Evolutionary conservation across 1,139 yeast genomes (phyloP), one percentile per base, ranked within the genome.

Genomic region (Yamadazyma epiphylla): DNA sequence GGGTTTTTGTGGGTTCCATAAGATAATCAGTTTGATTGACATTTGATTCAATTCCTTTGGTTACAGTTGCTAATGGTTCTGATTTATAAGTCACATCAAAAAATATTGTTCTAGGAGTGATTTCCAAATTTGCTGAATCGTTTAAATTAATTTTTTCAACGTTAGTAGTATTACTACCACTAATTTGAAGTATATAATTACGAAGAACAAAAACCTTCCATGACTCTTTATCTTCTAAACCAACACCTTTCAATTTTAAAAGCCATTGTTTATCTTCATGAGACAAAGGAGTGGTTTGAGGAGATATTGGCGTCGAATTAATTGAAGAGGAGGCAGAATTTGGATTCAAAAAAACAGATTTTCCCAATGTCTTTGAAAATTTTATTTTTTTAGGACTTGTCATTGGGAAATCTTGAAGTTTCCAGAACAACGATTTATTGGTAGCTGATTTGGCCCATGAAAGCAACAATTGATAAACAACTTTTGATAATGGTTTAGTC

Each of bases 181-280:
- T 76, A 3, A 81, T 77, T 36, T 80, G 74, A 43, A 61, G 69
- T 5, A 88, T 71, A 45, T 87, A 85, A 26, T 80, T 80, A 35
- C 89, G 65, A 30, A 87, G 49, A 7, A 74, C 73, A 22, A 79
- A 77, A 5, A 91, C 60, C 54, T 89, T 91, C 97, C 97, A 89
- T 14, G 86, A 49, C 30, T 88, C 95, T 10, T 65, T 70, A 12
- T 77, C 84, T 13, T 67, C 70, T 28, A 89, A 60, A 0, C 96
- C 97, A 12, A 84, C 66, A 2, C 80, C 68, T 31, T 76, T 73
- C 30, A 91, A 60, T 39, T 80, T 76, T 21, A 74, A 74, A 13
- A 87, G 59, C 88, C 95, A 87, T 25, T 74, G 73, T 39, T 76
- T 74, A 53, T 91, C 98, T 35, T 81, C 91, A 2, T 70, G 64